Conservation (phyloP, 169 alveolate species). For the Nephromyces sp. region DNA sequence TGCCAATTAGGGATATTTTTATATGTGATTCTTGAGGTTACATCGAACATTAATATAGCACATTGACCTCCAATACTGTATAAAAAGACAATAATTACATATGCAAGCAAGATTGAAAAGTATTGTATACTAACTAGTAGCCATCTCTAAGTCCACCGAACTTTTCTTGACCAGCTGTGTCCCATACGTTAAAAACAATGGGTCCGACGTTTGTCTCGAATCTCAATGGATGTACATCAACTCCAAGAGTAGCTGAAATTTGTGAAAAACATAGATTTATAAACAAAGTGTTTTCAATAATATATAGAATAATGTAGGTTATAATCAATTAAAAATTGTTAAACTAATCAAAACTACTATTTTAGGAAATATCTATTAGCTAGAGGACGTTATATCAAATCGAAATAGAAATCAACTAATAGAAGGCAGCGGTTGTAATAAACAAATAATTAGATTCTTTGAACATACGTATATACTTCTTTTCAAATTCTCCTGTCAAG, state of each 20-base stretch:
- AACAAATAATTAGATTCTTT: too few species aligned
- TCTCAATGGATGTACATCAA: slow-evolving; percentile 86
- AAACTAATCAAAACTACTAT: too few species aligned
- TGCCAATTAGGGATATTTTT: slow-evolving; percentile 98
- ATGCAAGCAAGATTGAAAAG: too few species aligned
- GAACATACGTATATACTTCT: slow-evolving; percentile 81
- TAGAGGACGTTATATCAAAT: too few species aligned
- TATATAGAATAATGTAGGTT: too few species aligned
- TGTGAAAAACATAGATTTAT: too few species aligned
- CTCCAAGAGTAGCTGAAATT: slow-evolving; percentile 86
- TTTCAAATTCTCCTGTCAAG: slow-evolving; percentile 96
- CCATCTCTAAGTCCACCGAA: slow-evolving; percentile 98
- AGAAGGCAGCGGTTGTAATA: too few species aligned
- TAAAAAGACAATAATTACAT: too few species aligned
- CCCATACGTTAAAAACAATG: slow-evolving; percentile 95
- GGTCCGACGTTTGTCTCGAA: slow-evolving; percentile 92
- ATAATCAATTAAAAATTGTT: too few species aligned
- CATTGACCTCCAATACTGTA: slow-evolving; percentile 79
- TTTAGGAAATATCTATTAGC: too few species aligned
- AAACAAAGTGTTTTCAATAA: too few species aligned
- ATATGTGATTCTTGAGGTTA: slow-evolving; percentile 96
- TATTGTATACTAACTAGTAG: slow-evolving; percentile 68
- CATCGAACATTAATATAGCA: slow-evolving; percentile 99
- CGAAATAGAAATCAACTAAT: too few species aligned
- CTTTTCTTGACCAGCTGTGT: slow-evolving; percentile 99